Base-by-base conservation (phyloP, 306 rosid genomes). In the Canavalia ensiformis region DNA sequence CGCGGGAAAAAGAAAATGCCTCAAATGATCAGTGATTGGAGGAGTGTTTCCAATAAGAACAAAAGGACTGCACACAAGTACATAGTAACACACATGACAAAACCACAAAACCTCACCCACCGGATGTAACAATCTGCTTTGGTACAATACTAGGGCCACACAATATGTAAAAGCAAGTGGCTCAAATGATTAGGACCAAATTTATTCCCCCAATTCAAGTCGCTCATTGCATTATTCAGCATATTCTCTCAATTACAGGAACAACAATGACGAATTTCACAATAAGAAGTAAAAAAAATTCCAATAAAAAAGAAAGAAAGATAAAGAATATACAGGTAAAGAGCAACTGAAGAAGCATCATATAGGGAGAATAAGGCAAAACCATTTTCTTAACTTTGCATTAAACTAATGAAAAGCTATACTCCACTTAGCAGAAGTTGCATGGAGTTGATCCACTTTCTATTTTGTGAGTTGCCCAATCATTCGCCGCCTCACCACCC, bases 391-490 rank as follows among this genome's bases (percentile, higher is more conserved):
- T 47, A 74, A 75, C 80, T 84, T 84, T 85, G 33, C 59, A 68
- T 33, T 92, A 86, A 86, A 86, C 81, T 11, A 90, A 84, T 34
- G 10, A 74, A 88, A 92, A 84, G 86, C 74, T n/a, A 72, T 42
- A 41, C 83, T 87, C 97, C 97, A 92, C 97, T 87, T 64, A 73
- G 60, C 66, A 75, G 85, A 83, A 89, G 90, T 85, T 88, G 91
- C 88, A 87, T 78, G 86, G 80, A 84, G 89, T 81, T 84, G 88
- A 90, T 87, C 90, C 86, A 70, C 66, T 65, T 79, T 82, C 34
- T 77, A 72, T 39, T 78, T 67, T 73, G 73, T 34, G 30, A 44
- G 57, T 54, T 54, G 50, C 83, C 77, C 77, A 83, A 90, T 84
- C 83, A 84, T 82, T 60, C 71, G 46, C 42, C 33, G 68, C 82